A percentile compares a stretch with the other conserved stretches of the same genome.
Evolutionary conservation across 2,329 filamentous ascomycete genomes (phyloP).

Genomic region (Endoconidiophora laricicola): DNA sequence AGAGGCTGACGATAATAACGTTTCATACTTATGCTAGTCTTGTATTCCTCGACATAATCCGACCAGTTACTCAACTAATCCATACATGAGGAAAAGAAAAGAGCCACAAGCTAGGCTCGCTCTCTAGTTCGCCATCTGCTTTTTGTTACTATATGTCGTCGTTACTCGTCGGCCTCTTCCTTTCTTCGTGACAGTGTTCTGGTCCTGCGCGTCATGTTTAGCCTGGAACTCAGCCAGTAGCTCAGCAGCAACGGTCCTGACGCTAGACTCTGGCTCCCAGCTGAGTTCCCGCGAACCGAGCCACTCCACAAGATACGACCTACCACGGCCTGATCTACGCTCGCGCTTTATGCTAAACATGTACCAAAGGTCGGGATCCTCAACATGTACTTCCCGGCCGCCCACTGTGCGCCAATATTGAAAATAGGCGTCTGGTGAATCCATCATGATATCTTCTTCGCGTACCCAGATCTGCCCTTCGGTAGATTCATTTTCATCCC

Average conservation of each 20-base stretch:
- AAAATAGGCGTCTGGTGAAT: constrained; percentile 7
- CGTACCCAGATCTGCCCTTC: not conserved
- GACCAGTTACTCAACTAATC: no score
- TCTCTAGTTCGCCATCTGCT: no score
- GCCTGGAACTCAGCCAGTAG: constrained; percentile 4
- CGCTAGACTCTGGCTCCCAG: constrained; percentile 9
- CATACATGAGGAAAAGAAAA: no score
- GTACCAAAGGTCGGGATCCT: constrained; percentile 10
- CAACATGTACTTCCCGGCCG: constrained; percentile 9
- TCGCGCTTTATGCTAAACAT: constrained; percentile 11
- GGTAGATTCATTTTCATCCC: not conserved
- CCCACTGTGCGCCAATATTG: constrained; percentile 8
- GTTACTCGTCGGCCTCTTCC: not conserved
- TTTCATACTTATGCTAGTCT: no score
- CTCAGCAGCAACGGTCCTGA: constrained; percentile 1
- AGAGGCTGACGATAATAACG: no score
- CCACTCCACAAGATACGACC: constrained; percentile 8
- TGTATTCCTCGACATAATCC: no score
- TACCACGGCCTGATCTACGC: not conserved
- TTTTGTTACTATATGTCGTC: no score
- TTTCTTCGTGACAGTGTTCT: not conserved
- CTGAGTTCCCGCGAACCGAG: constrained; percentile 9
- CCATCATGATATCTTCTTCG: constrained; percentile 10
- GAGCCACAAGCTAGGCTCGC: no score
- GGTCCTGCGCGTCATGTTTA: not conserved